These are phyloP conservation scores for Cephalotrichum gorgonifer DNA, from an alignment of 2,329 filamentous ascomycete genomes.

Conservation along the genomic window DNA sequence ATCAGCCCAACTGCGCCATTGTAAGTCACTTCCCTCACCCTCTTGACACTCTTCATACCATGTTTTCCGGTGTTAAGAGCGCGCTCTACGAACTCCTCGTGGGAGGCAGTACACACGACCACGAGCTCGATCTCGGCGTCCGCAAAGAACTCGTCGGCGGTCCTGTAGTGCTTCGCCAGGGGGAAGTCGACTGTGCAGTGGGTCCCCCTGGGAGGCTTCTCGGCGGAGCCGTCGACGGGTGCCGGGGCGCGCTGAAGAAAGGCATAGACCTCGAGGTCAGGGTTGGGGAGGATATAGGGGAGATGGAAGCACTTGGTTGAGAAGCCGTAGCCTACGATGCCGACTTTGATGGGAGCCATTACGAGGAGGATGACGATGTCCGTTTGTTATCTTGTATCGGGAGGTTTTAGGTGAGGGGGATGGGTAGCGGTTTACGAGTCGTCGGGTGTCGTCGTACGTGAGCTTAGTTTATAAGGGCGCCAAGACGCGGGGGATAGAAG, in stretches of 20 bases:
- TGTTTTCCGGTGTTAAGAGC: conserved; percentile 52
- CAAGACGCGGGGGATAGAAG: no score
- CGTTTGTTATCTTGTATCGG: no score
- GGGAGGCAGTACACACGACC: conserved; percentile 27
- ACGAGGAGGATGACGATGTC: background rate
- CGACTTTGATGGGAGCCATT: conserved; percentile 29
- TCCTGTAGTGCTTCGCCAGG: conserved; percentile 43
- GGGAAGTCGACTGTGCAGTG: conserved; percentile 40
- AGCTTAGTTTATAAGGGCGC: no score
- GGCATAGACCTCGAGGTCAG: conserved; percentile 32
- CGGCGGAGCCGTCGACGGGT: conserved; percentile 19
- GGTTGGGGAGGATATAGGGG: conserved; percentile 36
- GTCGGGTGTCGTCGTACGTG: no score
- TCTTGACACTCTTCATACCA: conserved; percentile 15
- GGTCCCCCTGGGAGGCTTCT: conserved; percentile 20
- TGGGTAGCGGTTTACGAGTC: no score
- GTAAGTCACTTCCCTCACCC: background rate
- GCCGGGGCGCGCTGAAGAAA: conserved; percentile 35
- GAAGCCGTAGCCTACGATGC: conserved; percentile 38
- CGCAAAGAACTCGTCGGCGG: conserved; percentile 46
- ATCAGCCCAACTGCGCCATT: background rate
- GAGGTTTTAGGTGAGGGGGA: no score
- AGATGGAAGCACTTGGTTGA: conserved; percentile 32
- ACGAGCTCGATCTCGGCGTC: conserved; percentile 51
- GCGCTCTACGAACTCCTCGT: conserved; percentile 32